phyloP scores from a whole-genome alignment of 768 basidiomycete species.

The Boletus reticuloceps region DNA sequence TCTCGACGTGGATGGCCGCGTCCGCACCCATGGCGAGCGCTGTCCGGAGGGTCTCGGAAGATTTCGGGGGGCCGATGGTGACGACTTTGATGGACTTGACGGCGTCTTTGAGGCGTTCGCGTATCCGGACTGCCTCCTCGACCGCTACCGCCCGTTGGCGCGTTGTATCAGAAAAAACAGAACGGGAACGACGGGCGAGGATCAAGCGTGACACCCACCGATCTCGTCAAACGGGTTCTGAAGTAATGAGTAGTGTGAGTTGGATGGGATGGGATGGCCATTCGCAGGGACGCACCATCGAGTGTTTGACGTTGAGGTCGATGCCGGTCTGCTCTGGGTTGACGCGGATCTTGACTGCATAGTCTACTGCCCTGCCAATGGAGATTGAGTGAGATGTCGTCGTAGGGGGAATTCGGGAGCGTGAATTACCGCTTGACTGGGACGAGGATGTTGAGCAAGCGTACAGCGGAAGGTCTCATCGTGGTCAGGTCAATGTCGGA shows the following conservation, averaged over 20 bases:
- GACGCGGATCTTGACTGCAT: slow-evolving; percentile 97
- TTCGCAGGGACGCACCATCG: slow-evolving; percentile 66
- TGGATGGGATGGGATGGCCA: not conserved
- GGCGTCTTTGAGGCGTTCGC: slow-evolving; percentile 72
- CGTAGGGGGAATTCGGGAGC: not conserved
- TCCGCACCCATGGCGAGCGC: slow-evolving; percentile 99
- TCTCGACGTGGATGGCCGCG: slow-evolving; percentile 85
- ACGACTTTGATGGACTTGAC: slow-evolving; percentile 89
- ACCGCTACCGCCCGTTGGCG: slow-evolving; percentile 55
- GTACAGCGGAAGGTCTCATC: slow-evolving; percentile 74
- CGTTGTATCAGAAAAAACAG: not conserved
- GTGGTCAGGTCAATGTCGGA: slow-evolving; percentile 16
- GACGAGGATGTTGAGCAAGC: slow-evolving; percentile 86
- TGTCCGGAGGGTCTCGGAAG: slow-evolving; percentile 87
- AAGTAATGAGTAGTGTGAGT: not conserved
- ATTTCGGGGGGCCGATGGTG: slow-evolving; percentile 92
- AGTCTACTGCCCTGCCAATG: slow-evolving; percentile 80
- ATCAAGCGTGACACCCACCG: slow-evolving; percentile 44
- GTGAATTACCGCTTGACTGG: slow-evolving; percentile 78
- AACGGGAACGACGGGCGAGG: not conserved
- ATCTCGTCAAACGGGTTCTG: slow-evolving; percentile 99
- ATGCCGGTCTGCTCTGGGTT: slow-evolving; percentile 94
- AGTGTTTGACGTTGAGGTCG: slow-evolving; percentile 97
- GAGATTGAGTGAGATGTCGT: not conserved
- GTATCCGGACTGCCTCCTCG: slow-evolving; percentile 95